phyloP scores from a whole-genome alignment of 306 rosid genomes.

The Prunus padus region DNA sequence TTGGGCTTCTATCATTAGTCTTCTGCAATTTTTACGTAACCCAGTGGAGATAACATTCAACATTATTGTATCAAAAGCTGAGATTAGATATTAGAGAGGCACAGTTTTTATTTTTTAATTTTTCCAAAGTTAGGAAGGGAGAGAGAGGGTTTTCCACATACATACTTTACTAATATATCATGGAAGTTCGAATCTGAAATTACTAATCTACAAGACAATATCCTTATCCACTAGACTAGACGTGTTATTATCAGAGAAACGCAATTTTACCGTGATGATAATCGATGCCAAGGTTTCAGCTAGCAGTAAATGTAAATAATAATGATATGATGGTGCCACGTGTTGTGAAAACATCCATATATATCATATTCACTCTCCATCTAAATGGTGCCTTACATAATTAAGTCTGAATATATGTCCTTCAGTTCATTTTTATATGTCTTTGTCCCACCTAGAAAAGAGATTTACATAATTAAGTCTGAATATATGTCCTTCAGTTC shows the following conservation, averaged over 20 bases:
- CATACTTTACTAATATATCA: no score
- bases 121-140: no score
- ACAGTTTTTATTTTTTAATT: no score
- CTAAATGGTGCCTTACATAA: no score
- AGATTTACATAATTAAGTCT: no score
- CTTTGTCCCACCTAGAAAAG: neutral
- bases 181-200: accelerated
- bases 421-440: neutral
- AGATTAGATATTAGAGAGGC: no score
- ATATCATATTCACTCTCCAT: neutral
- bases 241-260: neutral
- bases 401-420: neutral
- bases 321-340: neutral
- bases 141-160: no score
- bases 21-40: no score
- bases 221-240: no score
- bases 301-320: neutral
- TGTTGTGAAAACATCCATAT: neutral
- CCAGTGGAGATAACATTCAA: no score
- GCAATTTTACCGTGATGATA: neutral
- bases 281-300: neutral
- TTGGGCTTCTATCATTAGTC: neutral
- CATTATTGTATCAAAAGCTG: no score
- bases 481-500: neutral
- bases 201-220: no score